phyloP scores from a whole-genome alignment of 345 rosid species.

The Citrus sp. region DNA sequence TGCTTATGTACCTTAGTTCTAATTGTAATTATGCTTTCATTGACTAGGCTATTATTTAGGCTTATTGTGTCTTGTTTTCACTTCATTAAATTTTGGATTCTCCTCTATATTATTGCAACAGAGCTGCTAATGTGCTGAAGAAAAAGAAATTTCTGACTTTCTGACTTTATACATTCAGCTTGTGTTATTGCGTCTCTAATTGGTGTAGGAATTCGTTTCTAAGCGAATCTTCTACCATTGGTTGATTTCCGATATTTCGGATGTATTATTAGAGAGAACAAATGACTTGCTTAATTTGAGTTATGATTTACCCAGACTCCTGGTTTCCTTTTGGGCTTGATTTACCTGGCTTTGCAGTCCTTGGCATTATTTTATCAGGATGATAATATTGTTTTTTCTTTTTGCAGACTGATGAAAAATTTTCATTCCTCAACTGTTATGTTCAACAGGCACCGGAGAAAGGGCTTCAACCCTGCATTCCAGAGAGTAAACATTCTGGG shows the following conservation, averaged over 20 bases:
- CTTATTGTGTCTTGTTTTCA: neutral
- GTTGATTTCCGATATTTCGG: no score
- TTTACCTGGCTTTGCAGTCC: no score
- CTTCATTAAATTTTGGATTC: neutral
- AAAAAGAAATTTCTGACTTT: no score
- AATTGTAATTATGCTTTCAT: neutral
- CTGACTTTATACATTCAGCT: neutral
- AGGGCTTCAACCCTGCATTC: constrained; percentile 79
- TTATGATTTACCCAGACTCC: neutral
- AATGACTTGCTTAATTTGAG: neutral
- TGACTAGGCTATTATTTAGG: neutral
- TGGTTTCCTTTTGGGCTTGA: neutral
- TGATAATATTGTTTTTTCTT: neutral
- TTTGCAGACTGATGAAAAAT: constrained; percentile 74
- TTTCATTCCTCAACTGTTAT: constrained; percentile 56
- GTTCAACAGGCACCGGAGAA: constrained; percentile 64
- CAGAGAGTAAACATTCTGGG: constrained; percentile 71
- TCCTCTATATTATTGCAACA: neutral
- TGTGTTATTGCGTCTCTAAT: neutral
- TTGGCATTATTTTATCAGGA: constrained; percentile 2
- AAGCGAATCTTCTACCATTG: neutral
- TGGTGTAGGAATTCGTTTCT: neutral
- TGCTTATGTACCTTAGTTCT: neutral
- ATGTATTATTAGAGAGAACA: neutral
- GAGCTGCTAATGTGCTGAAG: no score